These are phyloP conservation scores for Pulveroboletus sp. DNA, from an alignment of 768 basidiomycete genomes.

Conservation along the genomic window DNA sequence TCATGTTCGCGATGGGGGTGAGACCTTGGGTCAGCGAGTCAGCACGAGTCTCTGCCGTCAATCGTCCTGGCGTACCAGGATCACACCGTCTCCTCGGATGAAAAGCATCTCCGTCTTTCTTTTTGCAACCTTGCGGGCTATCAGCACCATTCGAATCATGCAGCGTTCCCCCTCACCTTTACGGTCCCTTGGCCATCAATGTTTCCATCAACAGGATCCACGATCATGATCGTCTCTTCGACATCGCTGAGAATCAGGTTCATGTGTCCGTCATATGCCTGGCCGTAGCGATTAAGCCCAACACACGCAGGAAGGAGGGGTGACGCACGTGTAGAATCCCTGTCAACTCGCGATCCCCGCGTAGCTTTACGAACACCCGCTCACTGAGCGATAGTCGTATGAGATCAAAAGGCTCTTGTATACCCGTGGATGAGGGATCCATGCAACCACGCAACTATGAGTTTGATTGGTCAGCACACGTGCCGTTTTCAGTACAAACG, in stretches of 20 bases:
- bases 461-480: slow-evolving; percentile 23
- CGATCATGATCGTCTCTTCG: slow-evolving; percentile 94
- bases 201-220: slow-evolving; percentile 74
- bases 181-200: slow-evolving; percentile 56
- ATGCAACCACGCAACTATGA: slow-evolving; percentile 39
- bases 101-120: slow-evolving; percentile 97
- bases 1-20: slow-evolving; percentile 73
- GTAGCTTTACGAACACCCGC: slow-evolving; percentile 95
- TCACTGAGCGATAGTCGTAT: slow-evolving; percentile 95
- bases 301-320: not conserved
- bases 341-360: slow-evolving; percentile 88
- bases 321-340: slow-evolving; percentile 85
- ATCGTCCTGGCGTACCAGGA: slow-evolving; percentile 57
- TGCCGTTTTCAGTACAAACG: slow-evolving; percentile 20
- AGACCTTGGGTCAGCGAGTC: slow-evolving; percentile 49
- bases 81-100: slow-evolving; percentile 95
- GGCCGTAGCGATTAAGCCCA: slow-evolving; percentile 11
- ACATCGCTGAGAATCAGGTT: slow-evolving; percentile 97
- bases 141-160: not conserved
- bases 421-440: slow-evolving; percentile 68
- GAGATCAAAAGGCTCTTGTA: slow-evolving; percentile 96
- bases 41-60: slow-evolving; percentile 1
- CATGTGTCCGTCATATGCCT: slow-evolving; percentile 99
- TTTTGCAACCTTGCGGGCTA: slow-evolving; percentile 66
- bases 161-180: slow-evolving; percentile 43